A percentile compares a stretch with the other conserved stretches of the same genome.
phyloP scores from a whole-genome alignment of 177 flowering plant species.

The Vitis hybrid region DNA sequence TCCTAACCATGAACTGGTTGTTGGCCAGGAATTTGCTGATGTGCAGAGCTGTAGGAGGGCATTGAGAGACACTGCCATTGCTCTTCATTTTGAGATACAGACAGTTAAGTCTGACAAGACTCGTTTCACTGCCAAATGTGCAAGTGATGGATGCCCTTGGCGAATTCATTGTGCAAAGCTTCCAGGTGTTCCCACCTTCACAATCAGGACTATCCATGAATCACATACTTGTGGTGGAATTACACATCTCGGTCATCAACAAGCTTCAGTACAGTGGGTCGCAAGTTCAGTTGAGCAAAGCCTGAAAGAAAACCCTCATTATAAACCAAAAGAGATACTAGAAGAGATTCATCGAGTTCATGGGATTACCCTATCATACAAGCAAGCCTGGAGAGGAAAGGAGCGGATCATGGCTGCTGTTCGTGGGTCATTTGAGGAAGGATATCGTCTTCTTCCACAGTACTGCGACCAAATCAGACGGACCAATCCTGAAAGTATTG shows the following conservation, averaged over 20 bases:
- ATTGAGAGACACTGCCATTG: constrained; percentile 38
- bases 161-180: constrained; percentile 37
- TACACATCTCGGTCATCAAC: constrained; percentile 37
- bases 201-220: constrained; percentile 31
- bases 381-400: constrained; percentile 48
- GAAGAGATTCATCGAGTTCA: constrained; percentile 37
- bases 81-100: constrained; percentile 36
- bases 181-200: constrained; percentile 34
- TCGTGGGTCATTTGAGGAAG: constrained; percentile 43
- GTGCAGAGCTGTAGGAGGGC: constrained; percentile 37
- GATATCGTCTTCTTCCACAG: constrained; percentile 34
- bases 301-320: constrained; percentile 33
- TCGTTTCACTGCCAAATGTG: constrained; percentile 35
- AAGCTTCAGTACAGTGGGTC: constrained; percentile 43
- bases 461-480: constrained; percentile 33
- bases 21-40: constrained; percentile 36
- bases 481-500: constrained; percentile 36
- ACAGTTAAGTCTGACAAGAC: constrained; percentile 37
- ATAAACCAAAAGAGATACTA: constrained; percentile 40
- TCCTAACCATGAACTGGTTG: constrained; percentile 17
- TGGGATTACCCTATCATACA: constrained; percentile 40
- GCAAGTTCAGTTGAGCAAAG: constrained; percentile 36
- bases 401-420: constrained; percentile 42
- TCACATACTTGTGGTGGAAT: constrained; percentile 30
- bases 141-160: constrained; percentile 36